Conservation (phyloP, 495 filamentous ascomycete genomes). For the Hypoxylon trugodes region DNA sequence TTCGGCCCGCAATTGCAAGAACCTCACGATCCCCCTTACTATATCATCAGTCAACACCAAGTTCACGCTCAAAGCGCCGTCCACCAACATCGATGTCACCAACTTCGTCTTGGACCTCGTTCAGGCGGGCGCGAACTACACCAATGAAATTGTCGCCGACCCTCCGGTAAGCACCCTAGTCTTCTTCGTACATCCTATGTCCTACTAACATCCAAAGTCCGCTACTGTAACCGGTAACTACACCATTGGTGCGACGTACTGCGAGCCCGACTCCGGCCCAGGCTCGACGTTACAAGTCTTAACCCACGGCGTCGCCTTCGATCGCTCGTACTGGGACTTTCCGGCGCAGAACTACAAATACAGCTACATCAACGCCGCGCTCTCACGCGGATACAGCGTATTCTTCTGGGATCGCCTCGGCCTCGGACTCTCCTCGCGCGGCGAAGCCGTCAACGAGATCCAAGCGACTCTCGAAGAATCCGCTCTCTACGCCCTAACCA, state of each 20-base stretch:
- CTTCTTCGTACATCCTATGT: background rate
- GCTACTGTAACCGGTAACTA: conserved; percentile 53
- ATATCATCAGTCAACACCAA: conserved; percentile 47
- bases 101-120: conserved; percentile 45
- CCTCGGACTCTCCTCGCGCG: conserved; percentile 62
- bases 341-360: conserved; percentile 58
- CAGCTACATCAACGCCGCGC: conserved; percentile 63
- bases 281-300: conserved; percentile 61
- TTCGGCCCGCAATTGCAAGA: conserved; percentile 44
- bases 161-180: background rate
- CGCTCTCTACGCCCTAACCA: conserved; percentile 58
- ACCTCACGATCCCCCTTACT: conserved; percentile 49
- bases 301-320: conserved; percentile 70
- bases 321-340: conserved; percentile 70
- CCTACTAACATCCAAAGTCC: conserved; percentile 33
- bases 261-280: conserved; percentile 49
- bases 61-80: conserved; percentile 40
- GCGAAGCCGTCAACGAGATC: conserved; percentile 62
- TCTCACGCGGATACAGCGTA: conserved; percentile 57
- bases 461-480: conserved; percentile 62
- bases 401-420: conserved; percentile 67
- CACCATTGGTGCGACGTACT: conserved; percentile 59
- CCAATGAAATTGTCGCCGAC: conserved; percentile 6
- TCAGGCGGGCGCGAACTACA: conserved; percentile 43
- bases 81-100: conserved; percentile 46